phyloP scores from a whole-genome alignment of 1,139 yeast genomes.

The Trichomonascaceae sp. region DNA sequence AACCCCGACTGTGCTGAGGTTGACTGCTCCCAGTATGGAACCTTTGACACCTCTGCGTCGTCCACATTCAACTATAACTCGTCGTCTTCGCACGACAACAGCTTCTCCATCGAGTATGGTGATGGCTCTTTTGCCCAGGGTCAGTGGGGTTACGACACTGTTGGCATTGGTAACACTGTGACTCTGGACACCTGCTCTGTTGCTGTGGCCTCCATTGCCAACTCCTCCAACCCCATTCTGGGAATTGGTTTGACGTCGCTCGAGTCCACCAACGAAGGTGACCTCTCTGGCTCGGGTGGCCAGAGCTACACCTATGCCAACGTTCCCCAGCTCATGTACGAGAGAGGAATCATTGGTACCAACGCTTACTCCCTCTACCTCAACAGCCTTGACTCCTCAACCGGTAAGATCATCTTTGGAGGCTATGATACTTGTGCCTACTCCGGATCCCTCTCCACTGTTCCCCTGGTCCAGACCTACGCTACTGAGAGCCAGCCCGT shows the following conservation, averaged over 20 bases:
- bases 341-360: slow-evolving; percentile 34
- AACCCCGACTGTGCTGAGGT: slow-evolving; percentile 17
- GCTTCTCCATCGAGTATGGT: slow-evolving; percentile 15
- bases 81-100: slow-evolving; percentile 2
- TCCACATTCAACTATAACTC: slow-evolving; percentile 7
- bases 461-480: slow-evolving; percentile 15
- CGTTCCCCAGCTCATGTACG: slow-evolving; percentile 26
- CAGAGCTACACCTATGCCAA: slow-evolving; percentile 9
- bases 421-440: slow-evolving; percentile 45
- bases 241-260: slow-evolving; percentile 19
- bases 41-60: slow-evolving; percentile 10
- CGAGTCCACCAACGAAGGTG: slow-evolving; percentile 1
- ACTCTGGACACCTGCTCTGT: slow-evolving; percentile 7
- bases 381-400: slow-evolving; percentile 27
- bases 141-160: slow-evolving; percentile 35
- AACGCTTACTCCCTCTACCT: slow-evolving; percentile 44
- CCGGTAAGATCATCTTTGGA: slow-evolving; percentile 43
- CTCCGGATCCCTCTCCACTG: slow-evolving; percentile 31
- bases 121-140: slow-evolving; percentile 30
- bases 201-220: slow-evolving; percentile 1
- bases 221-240: background rate
- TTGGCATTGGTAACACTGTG: slow-evolving; percentile 24
- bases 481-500: slow-evolving; percentile 1
- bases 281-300: background rate
- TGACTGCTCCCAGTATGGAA: slow-evolving; percentile 7